Base-by-base conservation (phyloP, 192 early-diverging fungal genomes). In the Linnemannia elongata region DNA sequence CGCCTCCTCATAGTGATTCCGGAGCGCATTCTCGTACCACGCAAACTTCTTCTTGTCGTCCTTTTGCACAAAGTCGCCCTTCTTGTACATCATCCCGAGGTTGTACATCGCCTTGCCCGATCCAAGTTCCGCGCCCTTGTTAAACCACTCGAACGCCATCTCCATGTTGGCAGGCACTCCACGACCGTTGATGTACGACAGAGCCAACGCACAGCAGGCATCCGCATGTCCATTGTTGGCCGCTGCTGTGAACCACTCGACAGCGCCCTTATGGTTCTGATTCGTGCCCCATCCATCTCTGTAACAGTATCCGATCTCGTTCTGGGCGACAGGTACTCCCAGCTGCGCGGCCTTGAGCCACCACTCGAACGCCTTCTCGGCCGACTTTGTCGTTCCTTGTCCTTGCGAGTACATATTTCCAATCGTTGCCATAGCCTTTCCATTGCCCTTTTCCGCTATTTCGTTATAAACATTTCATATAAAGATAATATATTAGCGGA, bases 161-260 rank as follows among this genome's bases (percentile, higher is more conserved):
- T 90, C 82, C 66, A 83, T 77, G 70, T 92, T 89, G 77, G 87
- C 89, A 33, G 88, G 76, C 4, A 92, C 80, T 8, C 96, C 96
- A 9, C 94, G 86, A 2, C 96, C 96, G 85, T 96, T 94, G 82
- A 96, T 96, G 73, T 96, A 96, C 9, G 95, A 89, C 69, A 94
- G 92, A 10, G 95, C 96, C 33, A 97, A 88, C 6, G 94, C 95
- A 82, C 95, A 96, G 82, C 95, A 94, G 33, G 95, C 96, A 2
- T 95, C 84, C 66, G 94, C 94, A 81, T 96, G 94, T 17, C 95
- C 96, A 72, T 91, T 91, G 72, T 89, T 82, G 30, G 96, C 96
- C 69, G 90, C 84, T 66, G 88, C 83, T 63, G 89, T 85, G 81
- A 92, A 97, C 95, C 94, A 96, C 55, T 90, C 88, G 20, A 90